Base-by-base conservation (phyloP, 441 rosid genomes). In the Daphne laureola region DNA sequence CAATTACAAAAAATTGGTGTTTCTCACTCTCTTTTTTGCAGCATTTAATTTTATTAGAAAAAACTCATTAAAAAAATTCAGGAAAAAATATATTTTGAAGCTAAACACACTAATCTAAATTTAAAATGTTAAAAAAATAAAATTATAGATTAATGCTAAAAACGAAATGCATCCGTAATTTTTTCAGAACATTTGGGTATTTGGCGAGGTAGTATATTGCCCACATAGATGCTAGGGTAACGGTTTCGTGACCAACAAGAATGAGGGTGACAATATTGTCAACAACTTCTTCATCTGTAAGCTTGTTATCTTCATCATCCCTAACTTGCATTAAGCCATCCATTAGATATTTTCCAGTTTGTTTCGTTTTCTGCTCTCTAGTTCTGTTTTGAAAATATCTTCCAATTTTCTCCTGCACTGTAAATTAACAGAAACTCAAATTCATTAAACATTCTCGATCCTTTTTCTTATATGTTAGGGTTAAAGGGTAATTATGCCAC, bases 151-250 rank as follows among this genome's bases (percentile, higher is more conserved):
- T n/a, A n/a, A n/a, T n/a, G n/a, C n/a, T n/a, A n/a, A n/a, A n/a
- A n/a, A n/a, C n/a, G n/a, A n/a, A n/a, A n/a, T n/a, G 14, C 67
- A 78, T 73, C 65, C 73, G 38, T 3, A 70, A 70, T 46, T 62
- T 71, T 8, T 61, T 12, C 0, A 73, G 81, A 18, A 68, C 68
- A 8, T 26, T 0, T 3, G 77, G 81, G 58, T 17, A 64, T 46
- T 76, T 76, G 51, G 66, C 69, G 26, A 73, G 75, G 49, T 61
- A 73, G 57, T 73, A 73, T 11, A 73, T 48, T 31, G 78, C 72
- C 78, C 75, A 79, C 67, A 55, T 73, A 0, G 70, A 66, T 4
- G 64, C 52, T 14, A 71, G 49, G 2, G 77, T 2, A 31, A 72
- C 64, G n/a, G 77, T 42, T 46, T 64, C 71, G 13, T 67, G 73